Conservation (phyloP, 768 basidiomycete genomes). For the Macrolepiota albuminosa region DNA sequence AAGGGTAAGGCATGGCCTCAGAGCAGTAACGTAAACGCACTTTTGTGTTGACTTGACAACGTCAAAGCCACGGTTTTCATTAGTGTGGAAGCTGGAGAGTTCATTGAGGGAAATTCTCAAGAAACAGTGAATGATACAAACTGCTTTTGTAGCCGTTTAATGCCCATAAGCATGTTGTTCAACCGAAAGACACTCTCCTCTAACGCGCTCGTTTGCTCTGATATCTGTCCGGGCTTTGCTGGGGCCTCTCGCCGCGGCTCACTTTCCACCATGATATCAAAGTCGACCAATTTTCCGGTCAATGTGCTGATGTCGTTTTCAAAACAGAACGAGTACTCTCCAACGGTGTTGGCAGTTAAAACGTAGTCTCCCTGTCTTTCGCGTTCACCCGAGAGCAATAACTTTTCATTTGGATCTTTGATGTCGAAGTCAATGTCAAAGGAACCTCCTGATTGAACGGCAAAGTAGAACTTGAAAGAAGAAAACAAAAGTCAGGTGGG, state of each 20-base stretch:
- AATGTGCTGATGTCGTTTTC: slow-evolving; percentile 96
- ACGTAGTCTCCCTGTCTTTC: slow-evolving; percentile 98
- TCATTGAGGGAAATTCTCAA: slow-evolving; percentile 2
- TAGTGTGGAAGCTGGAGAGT: slow-evolving; percentile 77
- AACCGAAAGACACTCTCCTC: slow-evolving; percentile 96
- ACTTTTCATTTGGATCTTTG: slow-evolving; percentile 85
- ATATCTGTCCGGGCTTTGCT: slow-evolving; percentile 81
- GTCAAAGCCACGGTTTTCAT: slow-evolving; percentile 92
- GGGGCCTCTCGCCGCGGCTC: slow-evolving; percentile 90
- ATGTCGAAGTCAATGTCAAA: slow-evolving; percentile 96
- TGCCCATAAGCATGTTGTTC: slow-evolving; percentile 79
- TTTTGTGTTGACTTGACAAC: slow-evolving; percentile 87
- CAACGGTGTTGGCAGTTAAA: slow-evolving; percentile 86
- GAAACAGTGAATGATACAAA: slow-evolving; percentile 34
- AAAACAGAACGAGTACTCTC: slow-evolving; percentile 95
- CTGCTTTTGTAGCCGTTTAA: slow-evolving; percentile 94
- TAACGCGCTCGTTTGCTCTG: slow-evolving; percentile 88
- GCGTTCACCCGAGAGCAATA: slow-evolving; percentile 80
- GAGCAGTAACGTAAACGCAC: slow-evolving; percentile 31
- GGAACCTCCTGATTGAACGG: slow-evolving; percentile 95
- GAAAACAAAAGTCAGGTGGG: slow-evolving; percentile 10
- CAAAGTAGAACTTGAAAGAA: slow-evolving; percentile 89
- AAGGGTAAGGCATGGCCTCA: neutral
- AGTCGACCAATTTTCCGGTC: slow-evolving; percentile 91
- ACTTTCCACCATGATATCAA: slow-evolving; percentile 98